These are phyloP conservation scores for Nicotiana tabacum DNA, from an alignment of 257 asterid species.

Conservation along the genomic window DNA sequence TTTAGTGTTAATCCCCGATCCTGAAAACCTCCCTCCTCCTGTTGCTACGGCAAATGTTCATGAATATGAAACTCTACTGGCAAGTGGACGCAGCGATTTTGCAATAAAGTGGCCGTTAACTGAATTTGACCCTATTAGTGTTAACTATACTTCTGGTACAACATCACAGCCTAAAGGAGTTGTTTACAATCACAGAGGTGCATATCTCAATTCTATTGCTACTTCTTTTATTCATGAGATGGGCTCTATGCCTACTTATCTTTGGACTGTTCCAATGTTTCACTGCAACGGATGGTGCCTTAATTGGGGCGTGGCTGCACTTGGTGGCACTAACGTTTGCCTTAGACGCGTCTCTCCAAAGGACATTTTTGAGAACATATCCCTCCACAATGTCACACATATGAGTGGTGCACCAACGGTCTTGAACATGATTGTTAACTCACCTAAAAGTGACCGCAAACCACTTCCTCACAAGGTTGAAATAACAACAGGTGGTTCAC, in stretches of 20 bases:
- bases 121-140: conserved; percentile 34
- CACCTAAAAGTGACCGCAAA: conserved; percentile 8
- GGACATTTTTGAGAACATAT: conserved; percentile 22
- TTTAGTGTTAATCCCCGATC: conserved; percentile 22
- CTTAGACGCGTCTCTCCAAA: conserved; percentile 24
- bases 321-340: conserved; percentile 35
- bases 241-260: conserved; percentile 28
- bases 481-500: conserved; percentile 35
- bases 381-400: conserved; percentile 29
- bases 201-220: conserved; percentile 30
- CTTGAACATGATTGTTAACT: conserved; percentile 30
- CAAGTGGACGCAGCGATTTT: conserved; percentile 12
- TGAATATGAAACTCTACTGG: conserved; percentile 25
- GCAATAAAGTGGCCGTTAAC: conserved; percentile 21
- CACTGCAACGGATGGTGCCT: conserved; percentile 41
- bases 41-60: background rate
- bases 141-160: conserved; percentile 40
- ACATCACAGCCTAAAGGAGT: conserved; percentile 40
- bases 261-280: conserved; percentile 44
- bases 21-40: background rate
- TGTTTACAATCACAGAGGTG: conserved; percentile 36
- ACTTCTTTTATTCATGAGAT: conserved; percentile 26
- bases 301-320: conserved; percentile 34
- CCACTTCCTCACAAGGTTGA: conserved; percentile 32
- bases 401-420: conserved; percentile 42